These are phyloP conservation scores for Nidularia pulvinata DNA, from an alignment of 768 basidiomycete genomes.

Conservation along the genomic window DNA sequence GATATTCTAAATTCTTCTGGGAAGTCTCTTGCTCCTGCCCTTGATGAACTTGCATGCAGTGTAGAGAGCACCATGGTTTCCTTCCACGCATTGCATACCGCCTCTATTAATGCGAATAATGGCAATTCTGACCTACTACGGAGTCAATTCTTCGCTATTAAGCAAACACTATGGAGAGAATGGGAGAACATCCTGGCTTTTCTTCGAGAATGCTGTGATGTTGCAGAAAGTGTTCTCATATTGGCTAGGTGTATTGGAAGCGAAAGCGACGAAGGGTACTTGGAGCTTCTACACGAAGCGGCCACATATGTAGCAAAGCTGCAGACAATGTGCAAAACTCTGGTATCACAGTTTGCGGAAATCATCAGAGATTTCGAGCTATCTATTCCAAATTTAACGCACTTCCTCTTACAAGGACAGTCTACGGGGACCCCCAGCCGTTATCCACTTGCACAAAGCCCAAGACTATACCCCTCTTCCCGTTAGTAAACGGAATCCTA, in stretches of 20 bases:
- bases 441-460: too few relatives aligned
- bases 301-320: neutral
- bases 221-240: neutral
- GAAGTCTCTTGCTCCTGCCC: neutral
- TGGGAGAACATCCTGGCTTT: neutral
- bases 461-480: too few relatives aligned
- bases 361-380: neutral
- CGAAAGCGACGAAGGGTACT: neutral
- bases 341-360: neutral
- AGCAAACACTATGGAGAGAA: neutral
- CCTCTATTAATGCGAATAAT: slow-evolving; percentile 4
- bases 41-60: neutral
- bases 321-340: neutral
- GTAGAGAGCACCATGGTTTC: slow-evolving; percentile 3
- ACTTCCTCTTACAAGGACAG: too few relatives aligned
- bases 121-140: neutral
- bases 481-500: too few relatives aligned
- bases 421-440: too few relatives aligned
- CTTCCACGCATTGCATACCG: slow-evolving; percentile 4
- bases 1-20: neutral
- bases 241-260: neutral
- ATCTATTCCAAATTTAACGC: neutral
- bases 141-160: neutral
- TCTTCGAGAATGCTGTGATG: neutral
- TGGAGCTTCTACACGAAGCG: neutral